phyloP scores from a whole-genome alignment of 2,329 filamentous ascomycete genomes.

The Hypoxylon sp. region DNA sequence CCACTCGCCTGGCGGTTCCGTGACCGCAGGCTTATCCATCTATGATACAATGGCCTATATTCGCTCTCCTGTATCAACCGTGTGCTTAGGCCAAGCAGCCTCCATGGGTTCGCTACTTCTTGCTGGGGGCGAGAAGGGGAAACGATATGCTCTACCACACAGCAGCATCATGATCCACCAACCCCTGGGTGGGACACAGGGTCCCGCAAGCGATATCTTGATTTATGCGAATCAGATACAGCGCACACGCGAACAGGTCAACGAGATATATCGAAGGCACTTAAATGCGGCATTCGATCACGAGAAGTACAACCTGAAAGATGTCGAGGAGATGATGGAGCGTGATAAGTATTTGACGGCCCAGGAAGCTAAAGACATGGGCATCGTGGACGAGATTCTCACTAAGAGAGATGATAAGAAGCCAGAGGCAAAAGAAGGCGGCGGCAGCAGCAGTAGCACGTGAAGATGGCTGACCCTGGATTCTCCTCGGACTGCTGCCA shows the following conservation, averaged over 20 bases:
- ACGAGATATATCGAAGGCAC: conserved; percentile 89
- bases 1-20: conserved; percentile 93
- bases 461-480: conserved; percentile 1
- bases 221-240: conserved; percentile 99
- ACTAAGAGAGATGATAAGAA: conserved; percentile 69
- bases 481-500: background rate
- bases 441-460: conserved; percentile 14
- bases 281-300: conserved; percentile 82
- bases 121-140: conserved; percentile 85
- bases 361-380: conserved; percentile 88
- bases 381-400: conserved; percentile 92
- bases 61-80: conserved; percentile 90
- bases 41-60: conserved; percentile 99
- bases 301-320: conserved; percentile 83
- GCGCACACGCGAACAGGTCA: conserved; percentile 85
- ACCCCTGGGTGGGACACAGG: conserved; percentile 80
- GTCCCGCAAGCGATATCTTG: conserved; percentile 84
- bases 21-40: conserved; percentile 89
- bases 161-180: conserved; percentile 98
- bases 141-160: conserved; percentile 92
- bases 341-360: conserved; percentile 94
- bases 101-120: conserved; percentile 95
- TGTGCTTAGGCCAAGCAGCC: conserved; percentile 94
- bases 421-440: conserved; percentile 31
- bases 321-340: conserved; percentile 97